Base-by-base conservation (phyloP, 139 green algal genomes). In the Haematococcus lacustris region DNA sequence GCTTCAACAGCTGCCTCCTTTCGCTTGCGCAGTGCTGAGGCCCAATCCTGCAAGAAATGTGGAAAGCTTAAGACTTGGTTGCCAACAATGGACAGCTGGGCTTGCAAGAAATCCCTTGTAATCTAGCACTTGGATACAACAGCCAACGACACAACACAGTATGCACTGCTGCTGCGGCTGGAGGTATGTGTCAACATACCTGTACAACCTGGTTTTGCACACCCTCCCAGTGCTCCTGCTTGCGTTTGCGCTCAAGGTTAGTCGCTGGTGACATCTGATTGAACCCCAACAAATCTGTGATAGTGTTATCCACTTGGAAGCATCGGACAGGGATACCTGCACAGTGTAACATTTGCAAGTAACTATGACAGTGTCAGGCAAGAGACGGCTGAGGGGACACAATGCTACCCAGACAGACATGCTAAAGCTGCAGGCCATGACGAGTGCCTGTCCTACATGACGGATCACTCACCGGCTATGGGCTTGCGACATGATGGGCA, bases 311-410 rank as follows among this genome's bases (percentile, higher is more conserved):
- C 1, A 85, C 69, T 32, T 68, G 57, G 57, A 77, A 77, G 64
- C 79, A 85, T 7, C 79, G 75, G 30, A 85, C 75, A 6, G 79
- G 79, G 1, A 85, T 32, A 30, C 79, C 79, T 81, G 65, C 68
- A n/a, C n/a, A n/a, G n/a, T n/a, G n/a, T n/a, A n/a, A n/a, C n/a
- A n/a, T n/a, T n/a, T n/a, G n/a, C n/a, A n/a, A n/a, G n/a, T n/a
- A n/a, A n/a, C n/a, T n/a, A n/a, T n/a, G n/a, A n/a, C n/a, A n/a
- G n/a, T n/a, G n/a, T n/a, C n/a, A n/a, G n/a, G n/a, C n/a, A n/a
- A n/a, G n/a, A n/a, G n/a, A n/a, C n/a, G n/a, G n/a, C n/a, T n/a
- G n/a, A n/a, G n/a, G n/a, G n/a, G n/a, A n/a, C n/a, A n/a, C n/a
- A n/a, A n/a, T n/a, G n/a, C n/a, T n/a, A n/a, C n/a, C n/a, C n/a